These are phyloP conservation scores for Starmerella vitae DNA, from an alignment of 805 yeast genomes.

Conservation along the genomic window DNA sequence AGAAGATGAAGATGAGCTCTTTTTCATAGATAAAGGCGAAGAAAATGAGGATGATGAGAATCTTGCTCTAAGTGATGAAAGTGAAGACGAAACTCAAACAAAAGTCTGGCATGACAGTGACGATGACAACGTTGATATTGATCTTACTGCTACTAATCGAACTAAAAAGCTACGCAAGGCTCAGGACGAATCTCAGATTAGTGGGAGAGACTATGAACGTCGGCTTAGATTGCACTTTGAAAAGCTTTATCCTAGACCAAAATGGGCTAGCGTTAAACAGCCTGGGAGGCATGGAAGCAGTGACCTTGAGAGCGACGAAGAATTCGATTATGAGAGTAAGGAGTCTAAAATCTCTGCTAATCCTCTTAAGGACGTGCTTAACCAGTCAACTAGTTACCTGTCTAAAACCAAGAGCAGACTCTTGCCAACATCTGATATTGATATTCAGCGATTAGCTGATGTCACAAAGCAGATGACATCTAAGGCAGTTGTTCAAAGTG, in stretches of 20 bases:
- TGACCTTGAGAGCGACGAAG: constrained; percentile 20
- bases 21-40: constrained; percentile 39
- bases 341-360: constrained; percentile 15
- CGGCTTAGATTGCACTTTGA: constrained; percentile 61
- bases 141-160: constrained; percentile 45
- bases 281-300: constrained; percentile 13
- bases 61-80: constrained; percentile 18
- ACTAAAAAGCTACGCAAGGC: constrained; percentile 57
- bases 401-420: constrained; percentile 31
- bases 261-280: constrained; percentile 48
- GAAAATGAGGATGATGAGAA: constrained; percentile 23
- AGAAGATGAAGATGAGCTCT: constrained; percentile 37
- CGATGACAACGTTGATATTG: constrained; percentile 58
- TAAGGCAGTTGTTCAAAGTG: constrained; percentile 67
- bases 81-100: constrained; percentile 23
- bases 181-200: constrained; percentile 39
- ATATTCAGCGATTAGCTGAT: constrained; percentile 73
- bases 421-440: constrained; percentile 55
- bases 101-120: constrained; percentile 83
- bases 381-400: constrained; percentile 23
- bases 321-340: constrained; percentile 3
- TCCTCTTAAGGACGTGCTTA: constrained; percentile 27
- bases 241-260: constrained; percentile 67
- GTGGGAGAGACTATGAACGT: constrained; percentile 46
- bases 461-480: constrained; percentile 63